phyloP scores from a whole-genome alignment of 305 asterid genomes.

The Fraxinus xanthoxyloides region DNA sequence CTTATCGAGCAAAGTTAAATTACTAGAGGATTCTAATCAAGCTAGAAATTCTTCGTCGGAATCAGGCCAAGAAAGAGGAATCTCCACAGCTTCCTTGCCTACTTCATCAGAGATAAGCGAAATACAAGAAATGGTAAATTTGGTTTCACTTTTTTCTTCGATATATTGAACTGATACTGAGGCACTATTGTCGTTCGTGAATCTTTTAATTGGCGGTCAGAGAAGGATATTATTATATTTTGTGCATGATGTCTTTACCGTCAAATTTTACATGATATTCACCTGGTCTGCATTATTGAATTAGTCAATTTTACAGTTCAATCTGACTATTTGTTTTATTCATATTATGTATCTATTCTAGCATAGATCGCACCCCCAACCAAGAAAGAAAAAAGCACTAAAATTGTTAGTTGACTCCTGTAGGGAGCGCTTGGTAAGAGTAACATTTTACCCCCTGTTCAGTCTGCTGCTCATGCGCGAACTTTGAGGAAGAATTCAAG shows the following conservation, averaged over 20 bases:
- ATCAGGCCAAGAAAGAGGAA: conserved; percentile 54
- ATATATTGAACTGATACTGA: conserved; percentile 10
- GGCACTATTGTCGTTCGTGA: background rate
- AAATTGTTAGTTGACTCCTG: conserved; percentile 27
- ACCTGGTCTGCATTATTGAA: background rate
- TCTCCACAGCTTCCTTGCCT: conserved; percentile 50
- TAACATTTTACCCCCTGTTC: conserved; percentile 47
- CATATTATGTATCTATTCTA: background rate
- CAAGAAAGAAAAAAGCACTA: conserved; percentile 16
- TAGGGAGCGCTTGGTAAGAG: conserved; percentile 65
- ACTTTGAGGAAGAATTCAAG: conserved; percentile 82
- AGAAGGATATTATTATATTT: background rate
- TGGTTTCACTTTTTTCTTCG: conserved; percentile 19
- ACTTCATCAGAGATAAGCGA: conserved; percentile 88
- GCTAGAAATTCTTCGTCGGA: conserved; percentile 43
- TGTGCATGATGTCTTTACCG: background rate
- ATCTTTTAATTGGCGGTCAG: background rate
- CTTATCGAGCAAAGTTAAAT: conserved; percentile 68
- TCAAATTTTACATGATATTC: background rate
- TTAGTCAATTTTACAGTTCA: background rate
- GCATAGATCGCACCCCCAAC: background rate
- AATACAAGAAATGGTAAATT: conserved; percentile 77
- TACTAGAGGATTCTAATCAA: conserved; percentile 64
- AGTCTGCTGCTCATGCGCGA: conserved; percentile 83
- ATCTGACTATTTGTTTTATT: background rate